Evolutionary conservation across 108 stramenopile species (phyloP).

Genomic region (Chaetoceros muelleri): DNA sequence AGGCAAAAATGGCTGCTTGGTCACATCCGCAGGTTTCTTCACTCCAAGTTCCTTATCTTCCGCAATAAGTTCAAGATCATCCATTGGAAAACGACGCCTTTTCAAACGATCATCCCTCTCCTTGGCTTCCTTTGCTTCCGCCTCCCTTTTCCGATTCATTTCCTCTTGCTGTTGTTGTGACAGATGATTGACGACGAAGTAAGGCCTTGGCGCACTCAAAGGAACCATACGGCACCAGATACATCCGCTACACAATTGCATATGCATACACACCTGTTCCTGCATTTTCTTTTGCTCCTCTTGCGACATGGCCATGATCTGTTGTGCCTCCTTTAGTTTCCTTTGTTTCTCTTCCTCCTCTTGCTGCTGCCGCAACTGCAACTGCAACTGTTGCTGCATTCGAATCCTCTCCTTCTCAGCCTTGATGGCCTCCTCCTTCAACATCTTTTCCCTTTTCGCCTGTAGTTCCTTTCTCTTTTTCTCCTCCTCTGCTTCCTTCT

Average conservation of each 20-base stretch:
- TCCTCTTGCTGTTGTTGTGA: constrained; percentile 1
- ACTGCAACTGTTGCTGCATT: constrained; percentile 20
- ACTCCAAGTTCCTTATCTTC: constrained; percentile 75
- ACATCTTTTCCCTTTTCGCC: constrained; percentile 26
- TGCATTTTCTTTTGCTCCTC: too few species aligned
- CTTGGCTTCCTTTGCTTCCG: constrained; percentile 23
- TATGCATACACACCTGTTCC: too few species aligned
- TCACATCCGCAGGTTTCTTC: constrained; percentile 30
- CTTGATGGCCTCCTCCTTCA: constrained; percentile 15
- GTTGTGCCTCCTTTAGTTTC: too few species aligned
- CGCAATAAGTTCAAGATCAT: constrained; percentile 53
- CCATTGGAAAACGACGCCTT: constrained; percentile 71
- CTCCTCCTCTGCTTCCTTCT: constrained; percentile 21
- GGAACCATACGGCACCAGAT: too few species aligned
- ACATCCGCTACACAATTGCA: too few species aligned
- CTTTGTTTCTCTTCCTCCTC: too few species aligned
- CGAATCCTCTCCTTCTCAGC: constrained; percentile 8
- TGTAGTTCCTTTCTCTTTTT: constrained; percentile 13
- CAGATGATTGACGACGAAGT: too few species aligned
- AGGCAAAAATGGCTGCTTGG: constrained; percentile 44
- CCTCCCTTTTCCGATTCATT: constrained; percentile 13
- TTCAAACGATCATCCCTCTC: constrained; percentile 44
- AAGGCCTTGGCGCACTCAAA: too few species aligned
- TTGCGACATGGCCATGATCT: too few species aligned
- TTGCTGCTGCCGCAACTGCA: too few species aligned